Percentiles rank a stretch among this genome's conserved stretches.
Conservation (phyloP, 179 eudicot genomes). For the Silene noctiflora region DNA sequence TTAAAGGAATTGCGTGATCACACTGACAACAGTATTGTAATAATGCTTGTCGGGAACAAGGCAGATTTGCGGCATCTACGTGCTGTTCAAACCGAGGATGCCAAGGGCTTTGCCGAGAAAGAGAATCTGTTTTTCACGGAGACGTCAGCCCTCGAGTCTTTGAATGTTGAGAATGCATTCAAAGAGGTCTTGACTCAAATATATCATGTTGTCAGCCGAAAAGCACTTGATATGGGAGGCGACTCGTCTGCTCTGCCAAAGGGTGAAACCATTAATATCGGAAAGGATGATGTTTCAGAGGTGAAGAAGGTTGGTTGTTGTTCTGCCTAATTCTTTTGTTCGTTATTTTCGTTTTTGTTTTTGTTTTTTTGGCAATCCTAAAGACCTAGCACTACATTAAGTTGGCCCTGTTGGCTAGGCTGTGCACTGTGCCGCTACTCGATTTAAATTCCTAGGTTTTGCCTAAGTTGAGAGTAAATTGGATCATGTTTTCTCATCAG, state of each 20-base stretch:
- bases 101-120: constrained; percentile 31
- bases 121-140: constrained; percentile 34
- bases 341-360: not conserved
- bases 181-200: constrained; percentile 34
- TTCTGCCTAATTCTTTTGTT: constrained; percentile 21
- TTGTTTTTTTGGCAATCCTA: too few relatives aligned
- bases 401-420: too few relatives aligned
- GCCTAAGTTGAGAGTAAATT: too few relatives aligned
- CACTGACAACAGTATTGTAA: constrained; percentile 27
- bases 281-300: constrained; percentile 37
- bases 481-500: not conserved
- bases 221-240: constrained; percentile 29
- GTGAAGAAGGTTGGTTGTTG: constrained; percentile 36
- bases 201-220: constrained; percentile 32
- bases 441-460: too few relatives aligned
- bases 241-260: constrained; percentile 28
- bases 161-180: constrained; percentile 34
- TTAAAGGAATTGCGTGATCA: constrained; percentile 33
- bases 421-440: too few relatives aligned
- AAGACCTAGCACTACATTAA: too few relatives aligned
- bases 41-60: constrained; percentile 36
- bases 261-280: constrained; percentile 35
- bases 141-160: constrained; percentile 35
- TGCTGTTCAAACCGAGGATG: constrained; percentile 34
- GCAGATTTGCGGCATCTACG: constrained; percentile 31